phyloP scores from a whole-genome alignment of 345 rosid genomes.

The Camelina sativa region DNA sequence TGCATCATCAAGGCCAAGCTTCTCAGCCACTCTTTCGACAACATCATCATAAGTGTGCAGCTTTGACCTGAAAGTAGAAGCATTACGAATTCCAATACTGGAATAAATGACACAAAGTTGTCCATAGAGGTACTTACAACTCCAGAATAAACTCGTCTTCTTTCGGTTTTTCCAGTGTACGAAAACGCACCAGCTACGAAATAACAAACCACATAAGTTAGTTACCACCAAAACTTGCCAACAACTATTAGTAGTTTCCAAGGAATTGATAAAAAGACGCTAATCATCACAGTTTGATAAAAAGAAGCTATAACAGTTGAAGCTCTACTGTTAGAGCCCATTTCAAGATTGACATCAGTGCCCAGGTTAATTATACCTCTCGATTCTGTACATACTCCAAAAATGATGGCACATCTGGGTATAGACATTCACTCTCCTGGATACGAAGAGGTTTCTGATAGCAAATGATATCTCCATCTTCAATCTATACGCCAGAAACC shows the following conservation, averaged over 20 bases:
- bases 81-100: constrained; percentile 31
- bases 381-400: constrained; percentile 95
- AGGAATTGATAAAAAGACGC: constrained; percentile 2
- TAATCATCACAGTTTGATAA: constrained; percentile 24
- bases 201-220: constrained; percentile 37
- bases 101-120: not conserved
- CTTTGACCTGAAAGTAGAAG: constrained; percentile 74
- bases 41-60: constrained; percentile 85
- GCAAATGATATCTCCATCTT: constrained; percentile 98
- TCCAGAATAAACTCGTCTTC: constrained; percentile 88
- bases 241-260: not conserved
- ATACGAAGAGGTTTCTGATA: constrained; percentile 75
- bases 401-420: constrained; percentile 86
- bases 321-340: constrained; percentile 12
- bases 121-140: constrained; percentile 64
- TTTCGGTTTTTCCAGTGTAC: constrained; percentile 84
- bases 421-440: constrained; percentile 58
- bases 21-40: constrained; percentile 81
- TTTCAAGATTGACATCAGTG: constrained; percentile 23
- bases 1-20: constrained; percentile 87
- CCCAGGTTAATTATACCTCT: constrained; percentile 58
- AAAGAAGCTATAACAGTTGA: not conserved
- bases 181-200: constrained; percentile 79
- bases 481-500: constrained; percentile 56
- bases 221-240: not conserved